Percentiles rank a stretch among this genome's conserved stretches.
These are phyloP conservation scores for Beauveria sp. DNA, from an alignment of 2,329 filamentous ascomycete genomes.

Conservation along the genomic window DNA sequence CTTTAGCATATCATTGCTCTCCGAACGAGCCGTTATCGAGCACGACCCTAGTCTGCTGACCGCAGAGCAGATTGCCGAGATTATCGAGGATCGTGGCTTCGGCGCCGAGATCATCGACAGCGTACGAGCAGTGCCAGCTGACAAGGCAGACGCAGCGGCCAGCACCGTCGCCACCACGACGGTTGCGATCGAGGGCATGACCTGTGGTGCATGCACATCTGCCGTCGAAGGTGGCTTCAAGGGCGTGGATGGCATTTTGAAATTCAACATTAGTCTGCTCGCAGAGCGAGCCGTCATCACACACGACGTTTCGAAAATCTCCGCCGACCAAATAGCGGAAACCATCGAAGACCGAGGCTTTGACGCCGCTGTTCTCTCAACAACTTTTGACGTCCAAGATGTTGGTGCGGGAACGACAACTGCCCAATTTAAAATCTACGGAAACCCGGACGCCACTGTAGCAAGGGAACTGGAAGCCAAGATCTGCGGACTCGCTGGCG, in stretches of 20 bases:
- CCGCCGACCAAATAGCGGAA: constrained; percentile 67
- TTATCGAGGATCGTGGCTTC: constrained; percentile 68
- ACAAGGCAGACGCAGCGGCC: constrained; percentile 23
- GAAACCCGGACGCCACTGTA: constrained; percentile 62
- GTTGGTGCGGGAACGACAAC: constrained; percentile 49
- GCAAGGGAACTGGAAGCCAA: constrained; percentile 64
- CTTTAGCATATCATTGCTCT: constrained; percentile 76
- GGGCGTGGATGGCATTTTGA: constrained; percentile 66
- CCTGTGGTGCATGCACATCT: constrained; percentile 91
- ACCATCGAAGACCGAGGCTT: constrained; percentile 88
- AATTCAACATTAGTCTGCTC: constrained; percentile 91
- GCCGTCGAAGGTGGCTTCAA: constrained; percentile 80
- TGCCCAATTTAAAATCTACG: constrained; percentile 78
- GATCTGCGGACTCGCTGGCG: constrained; percentile 58
- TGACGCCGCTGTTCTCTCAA: constrained; percentile 75
- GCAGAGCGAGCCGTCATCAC: constrained; percentile 86
- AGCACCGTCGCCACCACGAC: constrained; percentile 63
- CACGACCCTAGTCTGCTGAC: constrained; percentile 56
- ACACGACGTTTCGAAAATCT: constrained; percentile 66
- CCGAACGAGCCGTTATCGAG: constrained; percentile 78
- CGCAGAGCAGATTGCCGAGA: constrained; percentile 47
- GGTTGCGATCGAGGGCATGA: constrained; percentile 91
- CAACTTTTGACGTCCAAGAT: constrained; percentile 52
- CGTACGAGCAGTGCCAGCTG: background rate
- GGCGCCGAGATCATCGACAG: constrained; percentile 73